Base-by-base conservation (phyloP, 768 basidiomycete genomes). In the Amanita brunnescens region DNA sequence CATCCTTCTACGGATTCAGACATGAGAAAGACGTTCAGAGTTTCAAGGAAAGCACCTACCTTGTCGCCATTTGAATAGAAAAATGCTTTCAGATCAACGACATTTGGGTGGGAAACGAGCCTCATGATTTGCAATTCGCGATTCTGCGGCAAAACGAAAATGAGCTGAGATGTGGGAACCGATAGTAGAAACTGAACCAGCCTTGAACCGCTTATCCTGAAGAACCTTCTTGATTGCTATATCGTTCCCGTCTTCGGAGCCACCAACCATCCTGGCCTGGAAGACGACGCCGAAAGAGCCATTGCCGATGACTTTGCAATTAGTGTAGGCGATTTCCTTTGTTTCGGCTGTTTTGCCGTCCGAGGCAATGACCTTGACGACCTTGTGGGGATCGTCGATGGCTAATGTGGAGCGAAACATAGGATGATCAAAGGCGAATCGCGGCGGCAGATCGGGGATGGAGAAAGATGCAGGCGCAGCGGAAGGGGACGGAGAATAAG, bases 171-270 rank as follows among this genome's bases (percentile, higher is more conserved):
- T 24, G 23, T 30, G 49, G 16, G 38, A 49, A n/a, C 41, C 49
- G 49, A 55, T 29, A 47, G 59, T 53, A 57, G 55, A 54, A 56
- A 53, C 48, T 50, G 60, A 56, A 71, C 79, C 56, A 55, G 94
- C 95, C 91, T 99, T 99, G 87, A 99, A 99, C 59, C 96, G 83
- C 79, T 99, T 99, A 75, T 99, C 96, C 77, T 99, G 96, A 55
- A 99, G 71, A 46, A 99, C 96, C 77, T 97, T 98, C 90, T 99
- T 99, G 80, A 99, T 99, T 45, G 96, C 96, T 63, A 99, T 96
- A 59, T 97, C 92, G 53, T 87, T 87, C 16, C 72, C 73, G 30
- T 79, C 80, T 62, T 81, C 79, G 39, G 76, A 70, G 6, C 76
- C 75, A 12, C 75, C 75, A 45, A 93, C 74, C 50, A 97, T 81